Conservation (phyloP, 2,329 filamentous ascomycete species). For the Aspergillus novoparasiticus region DNA sequence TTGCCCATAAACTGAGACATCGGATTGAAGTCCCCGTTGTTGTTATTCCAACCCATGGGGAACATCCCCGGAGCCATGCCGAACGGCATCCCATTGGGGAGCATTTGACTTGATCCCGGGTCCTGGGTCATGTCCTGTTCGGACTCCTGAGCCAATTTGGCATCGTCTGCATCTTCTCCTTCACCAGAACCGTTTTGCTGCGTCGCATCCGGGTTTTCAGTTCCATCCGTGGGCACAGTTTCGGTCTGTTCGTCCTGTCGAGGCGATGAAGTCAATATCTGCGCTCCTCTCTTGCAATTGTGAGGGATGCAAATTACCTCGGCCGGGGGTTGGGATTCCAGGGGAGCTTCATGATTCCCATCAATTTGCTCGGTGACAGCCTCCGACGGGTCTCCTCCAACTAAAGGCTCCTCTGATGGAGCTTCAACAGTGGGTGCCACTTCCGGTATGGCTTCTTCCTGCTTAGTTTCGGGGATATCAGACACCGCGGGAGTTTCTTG, state of each 20-base stretch:
- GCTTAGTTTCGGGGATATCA: slow-evolving; percentile 19
- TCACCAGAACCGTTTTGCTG: slow-evolving; percentile 16
- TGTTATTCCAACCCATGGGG: slow-evolving; percentile 61
- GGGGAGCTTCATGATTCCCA: slow-evolving; percentile 6
- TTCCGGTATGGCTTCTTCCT: slow-evolving; percentile 10
- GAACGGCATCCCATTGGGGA: slow-evolving; percentile 39
- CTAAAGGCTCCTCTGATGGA: slow-evolving; percentile 17
- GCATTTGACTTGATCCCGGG: slow-evolving; percentile 14
- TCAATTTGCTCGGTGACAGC: slow-evolving; percentile 11
- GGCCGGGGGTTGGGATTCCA: slow-evolving; percentile 24
- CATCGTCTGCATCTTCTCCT: slow-evolving; percentile 17
- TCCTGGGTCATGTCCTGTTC: slow-evolving; percentile 19
- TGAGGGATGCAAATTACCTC: background rate
- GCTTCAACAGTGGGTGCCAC: slow-evolving; percentile 15
- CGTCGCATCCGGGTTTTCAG: slow-evolving; percentile 12
- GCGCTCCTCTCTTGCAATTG: background rate
- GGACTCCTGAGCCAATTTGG: slow-evolving; percentile 11
- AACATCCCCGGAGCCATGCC: slow-evolving; percentile 54
- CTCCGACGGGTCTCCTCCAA: slow-evolving; percentile 12
- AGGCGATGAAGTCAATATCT: background rate
- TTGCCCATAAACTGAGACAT: slow-evolving; percentile 67
- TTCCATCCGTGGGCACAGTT: slow-evolving; percentile 12
- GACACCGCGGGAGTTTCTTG: slow-evolving; percentile 23
- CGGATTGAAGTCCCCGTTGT: slow-evolving; percentile 67
- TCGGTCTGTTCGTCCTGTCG: slow-evolving; percentile 19